Conservation (phyloP, 2,329 filamentous ascomycete genomes). For the Pseudocercospora eumusae region DNA sequence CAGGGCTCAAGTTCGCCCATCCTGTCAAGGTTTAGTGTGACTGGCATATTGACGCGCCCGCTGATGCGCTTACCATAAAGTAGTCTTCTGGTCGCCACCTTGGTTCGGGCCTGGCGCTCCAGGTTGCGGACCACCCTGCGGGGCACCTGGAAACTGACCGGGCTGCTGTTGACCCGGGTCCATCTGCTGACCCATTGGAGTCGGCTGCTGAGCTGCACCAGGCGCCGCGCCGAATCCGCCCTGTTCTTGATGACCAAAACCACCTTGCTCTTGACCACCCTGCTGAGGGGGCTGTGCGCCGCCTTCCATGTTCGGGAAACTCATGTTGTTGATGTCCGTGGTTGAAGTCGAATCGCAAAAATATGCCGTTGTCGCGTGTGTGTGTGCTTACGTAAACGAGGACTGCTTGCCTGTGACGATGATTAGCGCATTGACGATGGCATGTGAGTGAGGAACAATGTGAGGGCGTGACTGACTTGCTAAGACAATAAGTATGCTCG, state of each 20-base stretch:
- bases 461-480: constrained; percentile 28
- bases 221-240: constrained; percentile 51
- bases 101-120: constrained; percentile 41
- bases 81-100: constrained; percentile 53
- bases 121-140: constrained; percentile 47
- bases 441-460: constrained; percentile 12
- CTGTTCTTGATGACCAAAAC: constrained; percentile 38
- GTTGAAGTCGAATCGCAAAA: constrained; percentile 18
- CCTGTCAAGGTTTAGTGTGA: constrained; percentile 56
- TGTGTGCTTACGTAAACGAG: constrained; percentile 29
- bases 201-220: constrained; percentile 54
- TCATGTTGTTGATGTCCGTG: constrained; percentile 53
- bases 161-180: constrained; percentile 51
- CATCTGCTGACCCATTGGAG: constrained; percentile 59
- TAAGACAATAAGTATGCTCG: constrained; percentile 39
- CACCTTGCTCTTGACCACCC: constrained; percentile 34
- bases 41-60: background rate
- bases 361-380: constrained; percentile 27
- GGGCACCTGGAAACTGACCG: constrained; percentile 45
- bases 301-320: constrained; percentile 66
- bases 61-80: constrained; percentile 50
- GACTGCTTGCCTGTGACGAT: constrained; percentile 10
- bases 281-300: constrained; percentile 60
- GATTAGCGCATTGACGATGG: constrained; percentile 20
- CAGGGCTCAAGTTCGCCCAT: constrained; percentile 99